These are phyloP conservation scores for Croton laevigatus DNA, from an alignment of 441 rosid species.

Conservation along the genomic window DNA sequence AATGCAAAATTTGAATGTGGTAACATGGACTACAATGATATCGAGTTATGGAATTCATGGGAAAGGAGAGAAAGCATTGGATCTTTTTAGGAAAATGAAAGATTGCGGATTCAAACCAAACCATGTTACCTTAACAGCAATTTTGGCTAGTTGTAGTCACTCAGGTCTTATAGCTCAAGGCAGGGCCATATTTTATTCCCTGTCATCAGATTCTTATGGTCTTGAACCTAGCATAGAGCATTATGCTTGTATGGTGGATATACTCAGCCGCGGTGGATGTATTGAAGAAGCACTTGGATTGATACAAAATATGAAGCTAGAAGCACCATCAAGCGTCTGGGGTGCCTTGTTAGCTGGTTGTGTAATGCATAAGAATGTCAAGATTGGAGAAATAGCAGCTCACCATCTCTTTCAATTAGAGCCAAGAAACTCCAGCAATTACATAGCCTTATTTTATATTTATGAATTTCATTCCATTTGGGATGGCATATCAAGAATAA, in stretches of 20 bases:
- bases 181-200: constrained; percentile 20
- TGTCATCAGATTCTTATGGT: constrained; percentile 16
- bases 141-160: constrained; percentile 30
- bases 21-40: constrained; percentile 29
- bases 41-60: constrained; percentile 32
- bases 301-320: constrained; percentile 12
- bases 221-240: constrained; percentile 27
- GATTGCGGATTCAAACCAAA: constrained; percentile 23
- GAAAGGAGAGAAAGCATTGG: constrained; percentile 23
- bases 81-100: constrained; percentile 22
- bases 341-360: constrained; percentile 30
- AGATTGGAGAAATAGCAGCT: constrained; percentile 31
- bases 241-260: constrained; percentile 32
- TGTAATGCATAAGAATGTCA: constrained; percentile 26
- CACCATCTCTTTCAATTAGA: constrained; percentile 25
- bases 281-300: constrained; percentile 27
- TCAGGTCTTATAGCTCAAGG: constrained; percentile 29
- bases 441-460: constrained; percentile 27
- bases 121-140: constrained; percentile 26
- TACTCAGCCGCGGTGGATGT: constrained; percentile 25
- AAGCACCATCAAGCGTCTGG: constrained; percentile 27
- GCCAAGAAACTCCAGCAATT: constrained; percentile 27
- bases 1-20: constrained; percentile 17
- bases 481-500: constrained; percentile 11
- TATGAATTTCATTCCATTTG: constrained; percentile 20